Evolutionary conservation across 2,329 filamentous ascomycete species (phyloP).

Genomic region (Neospermospora avenae): DNA sequence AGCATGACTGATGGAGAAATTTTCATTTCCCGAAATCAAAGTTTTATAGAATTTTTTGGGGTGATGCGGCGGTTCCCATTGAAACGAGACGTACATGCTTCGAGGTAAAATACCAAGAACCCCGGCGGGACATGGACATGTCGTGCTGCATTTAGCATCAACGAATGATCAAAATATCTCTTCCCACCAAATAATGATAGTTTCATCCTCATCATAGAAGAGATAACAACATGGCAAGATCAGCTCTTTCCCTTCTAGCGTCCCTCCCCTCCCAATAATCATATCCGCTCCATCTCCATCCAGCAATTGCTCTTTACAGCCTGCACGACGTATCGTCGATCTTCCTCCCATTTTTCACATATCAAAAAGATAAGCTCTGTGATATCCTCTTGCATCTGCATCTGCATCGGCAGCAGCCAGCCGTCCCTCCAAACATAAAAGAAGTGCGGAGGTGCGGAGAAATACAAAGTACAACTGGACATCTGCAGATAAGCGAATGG

Average conservation of each 20-base stretch:
- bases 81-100: too few species aligned
- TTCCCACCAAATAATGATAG: neutral
- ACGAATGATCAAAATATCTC: neutral
- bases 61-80: too few species aligned
- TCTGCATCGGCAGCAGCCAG: neutral
- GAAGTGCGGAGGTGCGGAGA: neutral
- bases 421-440: neutral
- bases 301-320: neutral
- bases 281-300: neutral
- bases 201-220: neutral
- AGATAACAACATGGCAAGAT: neutral
- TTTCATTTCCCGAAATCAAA: too few species aligned
- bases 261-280: neutral
- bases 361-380: slow-evolving; percentile 8
- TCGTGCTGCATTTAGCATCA: too few species aligned
- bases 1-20: too few species aligned
- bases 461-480: neutral
- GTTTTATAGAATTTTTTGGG: too few species aligned
- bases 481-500: neutral
- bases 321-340: slow-evolving; percentile 4
- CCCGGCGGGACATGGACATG: too few species aligned
- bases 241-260: neutral
- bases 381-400: neutral
- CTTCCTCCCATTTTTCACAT: neutral
- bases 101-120: too few species aligned